Evolutionary conservation across 2,329 filamentous ascomycete species (phyloP), one percentile per base, ranked within the genome.

Genomic region (Sarocladium oryzae): DNA sequence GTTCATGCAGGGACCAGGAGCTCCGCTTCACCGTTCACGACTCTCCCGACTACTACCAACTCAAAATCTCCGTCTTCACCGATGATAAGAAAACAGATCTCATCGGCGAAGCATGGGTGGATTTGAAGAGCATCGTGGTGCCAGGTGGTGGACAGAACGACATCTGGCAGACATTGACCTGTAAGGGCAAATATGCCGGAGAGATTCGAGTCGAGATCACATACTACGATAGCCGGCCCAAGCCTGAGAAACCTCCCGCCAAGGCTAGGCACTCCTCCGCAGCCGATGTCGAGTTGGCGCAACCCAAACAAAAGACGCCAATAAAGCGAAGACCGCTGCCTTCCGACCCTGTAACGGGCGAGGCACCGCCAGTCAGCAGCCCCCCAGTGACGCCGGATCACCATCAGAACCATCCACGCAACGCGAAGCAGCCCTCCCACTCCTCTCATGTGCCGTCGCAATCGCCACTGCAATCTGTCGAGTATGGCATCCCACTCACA

Each of bases 11-110:
- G 93, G 93, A 99, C 67, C 89, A 97, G 69, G 93, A 99, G 68
- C 80, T 99, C 40, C 89, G 93, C 55, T 99, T 97, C 65, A 89
- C 82, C 40, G 93, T 99, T 15, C 92, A 96, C 76, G 91, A 97
- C 63, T 96, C 90, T 15, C 85, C 90, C 16, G 93, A 99, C 69
- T 99, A 99, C 74, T 90, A 89, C 69, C 89, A 91, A 65, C 78
- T 99, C 52, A 99, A 99, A 66, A 78, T 97, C 15, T 96, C 92
- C 2, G 82, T 97, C 5, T 99, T 99, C 73, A 96, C 96, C 65
- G 93, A 99, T 62, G 93, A 99, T 70, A 97, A 96, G 74, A 95
- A 87, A 73, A 97, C 92, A 0, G 93, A 99, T 58, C 70, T 99
- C 57, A 96, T 99, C 60, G 93, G 93, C 57, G 93, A 99, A 69